Evolutionary conservation across 208 protist genomes (phyloP).

Genomic region (Trypanosoma scelopori): DNA sequence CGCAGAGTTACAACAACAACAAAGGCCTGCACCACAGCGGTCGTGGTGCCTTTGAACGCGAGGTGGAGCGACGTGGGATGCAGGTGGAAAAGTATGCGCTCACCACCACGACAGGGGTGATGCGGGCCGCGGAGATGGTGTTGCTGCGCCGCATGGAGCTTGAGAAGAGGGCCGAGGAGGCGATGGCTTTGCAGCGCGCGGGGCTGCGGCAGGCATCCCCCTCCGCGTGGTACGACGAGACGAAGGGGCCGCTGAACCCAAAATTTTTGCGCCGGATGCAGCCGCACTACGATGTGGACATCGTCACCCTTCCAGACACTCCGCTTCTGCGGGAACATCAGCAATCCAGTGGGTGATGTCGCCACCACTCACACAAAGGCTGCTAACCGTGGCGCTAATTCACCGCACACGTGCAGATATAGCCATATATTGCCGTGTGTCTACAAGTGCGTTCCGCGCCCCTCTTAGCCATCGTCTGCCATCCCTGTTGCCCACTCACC

Average conservation of each 20-base stretch:
- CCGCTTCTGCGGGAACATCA: slow-evolving; percentile 31
- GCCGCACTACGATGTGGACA: slow-evolving; percentile 61
- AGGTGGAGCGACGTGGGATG: slow-evolving; percentile 78
- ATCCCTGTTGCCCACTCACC: not conserved
- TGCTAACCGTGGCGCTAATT: no score
- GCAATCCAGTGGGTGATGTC: not conserved
- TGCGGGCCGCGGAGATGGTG: slow-evolving; percentile 85
- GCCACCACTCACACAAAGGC: not conserved
- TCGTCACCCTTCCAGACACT: slow-evolving; percentile 61
- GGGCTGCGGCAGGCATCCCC: slow-evolving; percentile 32
- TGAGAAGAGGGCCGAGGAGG: slow-evolving; percentile 54
- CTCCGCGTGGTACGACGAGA: slow-evolving; percentile 85
- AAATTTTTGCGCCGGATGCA: slow-evolving; percentile 79
- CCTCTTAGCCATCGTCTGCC: not conserved
- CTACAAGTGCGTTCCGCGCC: not conserved
- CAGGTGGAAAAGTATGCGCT: slow-evolving; percentile 84
- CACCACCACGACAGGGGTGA: slow-evolving; percentile 77
- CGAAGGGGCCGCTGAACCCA: slow-evolving; percentile 78
- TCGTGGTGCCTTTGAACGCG: slow-evolving; percentile 81
- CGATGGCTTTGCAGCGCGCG: slow-evolving; percentile 46
- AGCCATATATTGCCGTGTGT: not conserved
- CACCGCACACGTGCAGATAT: not conserved
- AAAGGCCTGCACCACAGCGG: slow-evolving; percentile 85
- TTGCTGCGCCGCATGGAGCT: slow-evolving; percentile 73
- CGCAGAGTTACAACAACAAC: slow-evolving; percentile 89